Conservation (phyloP, 371 early-diverging fungal species). For the Apophysomyces trapeziformis region DNA sequence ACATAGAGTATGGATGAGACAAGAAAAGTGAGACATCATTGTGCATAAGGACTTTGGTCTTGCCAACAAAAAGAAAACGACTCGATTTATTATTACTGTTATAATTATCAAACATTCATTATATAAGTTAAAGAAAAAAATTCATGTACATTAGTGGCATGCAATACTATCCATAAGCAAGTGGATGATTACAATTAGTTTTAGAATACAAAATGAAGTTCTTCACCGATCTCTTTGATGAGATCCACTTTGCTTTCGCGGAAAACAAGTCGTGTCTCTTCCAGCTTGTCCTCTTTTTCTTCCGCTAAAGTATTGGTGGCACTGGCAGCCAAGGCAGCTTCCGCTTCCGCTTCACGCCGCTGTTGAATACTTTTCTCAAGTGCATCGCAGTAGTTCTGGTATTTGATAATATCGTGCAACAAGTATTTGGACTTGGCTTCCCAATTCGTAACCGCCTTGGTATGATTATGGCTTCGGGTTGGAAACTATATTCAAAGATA, state of each 20-base stretch:
- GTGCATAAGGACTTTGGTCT: too few species aligned
- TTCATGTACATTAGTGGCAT: too few species aligned
- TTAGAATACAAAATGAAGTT: constrained; percentile 23
- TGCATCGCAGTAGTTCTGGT: constrained; percentile 79
- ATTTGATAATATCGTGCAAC: constrained; percentile 84
- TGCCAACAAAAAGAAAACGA: too few species aligned
- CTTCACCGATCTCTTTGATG: constrained; percentile 40
- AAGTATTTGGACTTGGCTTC: constrained; percentile 80
- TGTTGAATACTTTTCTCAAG: constrained; percentile 61
- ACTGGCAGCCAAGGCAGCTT: background rate
- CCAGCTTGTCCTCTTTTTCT: background rate
- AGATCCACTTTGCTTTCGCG: constrained; percentile 34
- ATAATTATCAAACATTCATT: too few species aligned
- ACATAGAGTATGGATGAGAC: too few species aligned
- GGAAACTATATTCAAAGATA: constrained; percentile 40
- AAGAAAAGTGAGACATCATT: too few species aligned
- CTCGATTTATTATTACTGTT: too few species aligned
- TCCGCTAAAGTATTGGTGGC: background rate
- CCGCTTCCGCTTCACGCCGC: constrained; percentile 20
- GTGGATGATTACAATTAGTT: background rate
- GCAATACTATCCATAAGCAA: too few species aligned
- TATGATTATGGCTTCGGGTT: constrained; percentile 53
- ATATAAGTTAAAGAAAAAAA: too few species aligned
- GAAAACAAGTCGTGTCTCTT: constrained; percentile 16
- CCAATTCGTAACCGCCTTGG: constrained; percentile 83